These are phyloP conservation scores for Xylariaceae sp. DNA, from an alignment of 2,329 filamentous ascomycete genomes.

Conservation along the genomic window DNA sequence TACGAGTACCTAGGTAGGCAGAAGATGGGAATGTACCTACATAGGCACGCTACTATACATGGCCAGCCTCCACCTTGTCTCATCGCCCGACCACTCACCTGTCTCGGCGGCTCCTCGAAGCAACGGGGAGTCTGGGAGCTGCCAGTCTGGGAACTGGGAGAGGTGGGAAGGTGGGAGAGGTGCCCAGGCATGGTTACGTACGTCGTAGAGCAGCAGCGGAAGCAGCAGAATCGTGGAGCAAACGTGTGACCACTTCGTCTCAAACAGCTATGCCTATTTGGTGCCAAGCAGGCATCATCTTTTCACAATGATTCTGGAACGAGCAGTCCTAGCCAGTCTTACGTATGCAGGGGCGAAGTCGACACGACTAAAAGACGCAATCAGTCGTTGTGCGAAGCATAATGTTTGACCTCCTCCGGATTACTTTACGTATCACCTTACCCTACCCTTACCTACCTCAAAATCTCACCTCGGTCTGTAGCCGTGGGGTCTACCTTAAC, in stretches of 20 bases:
- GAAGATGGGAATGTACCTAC: not conserved
- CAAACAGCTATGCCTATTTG: constrained; percentile 1
- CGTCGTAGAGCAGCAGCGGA: constrained; percentile 7
- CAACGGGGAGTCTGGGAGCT: not conserved
- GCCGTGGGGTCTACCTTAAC: too few species aligned
- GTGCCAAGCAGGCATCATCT: constrained; percentile 30
- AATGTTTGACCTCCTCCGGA: not conserved
- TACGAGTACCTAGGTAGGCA: not conserved
- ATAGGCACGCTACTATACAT: not conserved
- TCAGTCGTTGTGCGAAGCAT: not conserved
- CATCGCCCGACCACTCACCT: not conserved
- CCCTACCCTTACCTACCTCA: too few species aligned
- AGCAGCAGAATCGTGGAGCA: constrained; percentile 18
- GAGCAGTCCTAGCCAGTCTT: constrained; percentile 16
- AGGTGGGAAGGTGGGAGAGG: not conserved
- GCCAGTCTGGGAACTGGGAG: not conserved
- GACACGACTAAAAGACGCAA: not conserved
- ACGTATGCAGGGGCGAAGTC: constrained; percentile 28
- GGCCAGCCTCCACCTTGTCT: constrained; percentile 6
- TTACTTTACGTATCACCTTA: too few species aligned
- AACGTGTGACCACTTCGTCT: constrained; percentile 6
- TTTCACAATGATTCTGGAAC: constrained; percentile 12
- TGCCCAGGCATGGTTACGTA: constrained; percentile 15
- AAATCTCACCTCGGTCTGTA: too few species aligned
- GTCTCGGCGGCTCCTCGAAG: not conserved